Conservation (phyloP, 2,329 filamentous ascomycete genomes). For the Cladophialophora psammophila region DNA sequence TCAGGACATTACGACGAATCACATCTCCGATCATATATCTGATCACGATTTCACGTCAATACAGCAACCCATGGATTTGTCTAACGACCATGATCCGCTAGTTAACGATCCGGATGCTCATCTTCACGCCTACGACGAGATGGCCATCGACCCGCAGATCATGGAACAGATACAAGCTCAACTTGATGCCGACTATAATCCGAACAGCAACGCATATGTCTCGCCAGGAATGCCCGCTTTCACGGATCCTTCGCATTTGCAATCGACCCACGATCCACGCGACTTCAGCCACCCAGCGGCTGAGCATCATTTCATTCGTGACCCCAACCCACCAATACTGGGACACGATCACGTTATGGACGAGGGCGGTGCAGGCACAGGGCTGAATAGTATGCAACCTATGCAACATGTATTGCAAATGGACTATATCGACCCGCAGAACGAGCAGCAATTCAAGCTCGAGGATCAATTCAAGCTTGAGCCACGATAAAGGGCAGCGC, state of each 20-base stretch:
- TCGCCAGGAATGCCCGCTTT: slow-evolving; percentile 35
- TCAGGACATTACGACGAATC: slow-evolving; percentile 22
- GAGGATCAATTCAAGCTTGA: slow-evolving; percentile 33
- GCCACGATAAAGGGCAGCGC: slow-evolving; percentile 22
- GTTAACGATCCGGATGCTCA: slow-evolving; percentile 44
- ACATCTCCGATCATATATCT: slow-evolving; percentile 33
- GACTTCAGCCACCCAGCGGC: slow-evolving; percentile 33
- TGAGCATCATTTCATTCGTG: slow-evolving; percentile 35
- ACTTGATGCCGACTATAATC: slow-evolving; percentile 35
- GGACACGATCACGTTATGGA: slow-evolving; percentile 40
- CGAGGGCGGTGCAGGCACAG: slow-evolving; percentile 35
- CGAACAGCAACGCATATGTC: slow-evolving; percentile 34
- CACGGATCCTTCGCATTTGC: slow-evolving; percentile 34
- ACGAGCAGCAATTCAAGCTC: slow-evolving; percentile 32
- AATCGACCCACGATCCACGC: slow-evolving; percentile 35
- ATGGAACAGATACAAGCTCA: slow-evolving; percentile 59
- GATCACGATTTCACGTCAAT: slow-evolving; percentile 35
- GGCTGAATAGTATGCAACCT: slow-evolving; percentile 40
- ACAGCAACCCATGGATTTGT: slow-evolving; percentile 38
- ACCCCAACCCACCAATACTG: slow-evolving; percentile 22
- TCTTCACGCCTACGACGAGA: slow-evolving; percentile 54
- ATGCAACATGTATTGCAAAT: slow-evolving; percentile 41
- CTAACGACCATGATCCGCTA: slow-evolving; percentile 46
- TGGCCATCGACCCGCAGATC: slow-evolving; percentile 68
- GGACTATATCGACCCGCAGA: slow-evolving; percentile 39